Evolutionary conservation across 805 yeast species (phyloP).

Genomic region (Clavispora carvajalis): DNA sequence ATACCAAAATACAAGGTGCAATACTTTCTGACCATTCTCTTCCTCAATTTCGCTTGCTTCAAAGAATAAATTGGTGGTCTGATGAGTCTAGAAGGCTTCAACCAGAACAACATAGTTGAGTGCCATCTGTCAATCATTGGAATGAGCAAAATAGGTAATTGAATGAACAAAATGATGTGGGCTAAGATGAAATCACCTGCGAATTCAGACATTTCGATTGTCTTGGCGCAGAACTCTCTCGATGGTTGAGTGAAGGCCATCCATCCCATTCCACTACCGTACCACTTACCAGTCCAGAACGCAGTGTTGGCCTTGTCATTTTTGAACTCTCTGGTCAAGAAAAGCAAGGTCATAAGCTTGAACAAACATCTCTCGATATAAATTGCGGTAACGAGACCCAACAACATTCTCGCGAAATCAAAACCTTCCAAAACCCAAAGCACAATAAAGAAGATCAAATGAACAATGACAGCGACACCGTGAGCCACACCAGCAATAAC

Average conservation of each 20-base stretch:
- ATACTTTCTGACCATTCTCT: slow-evolving; percentile 96
- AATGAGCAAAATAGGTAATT: slow-evolving; percentile 77
- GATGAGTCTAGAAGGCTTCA: slow-evolving; percentile 92
- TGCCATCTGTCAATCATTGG: slow-evolving; percentile 97
- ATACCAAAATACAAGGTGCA: slow-evolving; percentile 72
- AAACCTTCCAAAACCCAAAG: slow-evolving; percentile 98
- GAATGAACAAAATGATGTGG: slow-evolving; percentile 80
- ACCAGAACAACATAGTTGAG: slow-evolving; percentile 97
- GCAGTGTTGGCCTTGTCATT: slow-evolving; percentile 94
- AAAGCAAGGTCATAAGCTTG: slow-evolving; percentile 71
- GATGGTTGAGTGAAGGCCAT: slow-evolving; percentile 93
- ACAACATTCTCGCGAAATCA: slow-evolving; percentile 77
- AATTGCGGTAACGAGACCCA: slow-evolving; percentile 80
- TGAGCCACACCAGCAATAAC: slow-evolving; percentile 95
- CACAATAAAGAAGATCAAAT: slow-evolving; percentile 82
- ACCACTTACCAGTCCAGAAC: slow-evolving; percentile 99
- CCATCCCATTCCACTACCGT: slow-evolving; percentile 88
- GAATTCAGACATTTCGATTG: slow-evolving; percentile 89
- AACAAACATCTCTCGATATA: slow-evolving; percentile 84
- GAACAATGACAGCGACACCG: slow-evolving; percentile 86
- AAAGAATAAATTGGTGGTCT: slow-evolving; percentile 96
- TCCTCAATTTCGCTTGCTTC: slow-evolving; percentile 93
- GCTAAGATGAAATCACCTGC: slow-evolving; percentile 96
- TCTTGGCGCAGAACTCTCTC: slow-evolving; percentile 92
- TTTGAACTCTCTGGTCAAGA: slow-evolving; percentile 93